These are phyloP conservation scores for Xylaria grammica DNA, from an alignment of 495 filamentous ascomycete genomes.

Conservation along the genomic window DNA sequence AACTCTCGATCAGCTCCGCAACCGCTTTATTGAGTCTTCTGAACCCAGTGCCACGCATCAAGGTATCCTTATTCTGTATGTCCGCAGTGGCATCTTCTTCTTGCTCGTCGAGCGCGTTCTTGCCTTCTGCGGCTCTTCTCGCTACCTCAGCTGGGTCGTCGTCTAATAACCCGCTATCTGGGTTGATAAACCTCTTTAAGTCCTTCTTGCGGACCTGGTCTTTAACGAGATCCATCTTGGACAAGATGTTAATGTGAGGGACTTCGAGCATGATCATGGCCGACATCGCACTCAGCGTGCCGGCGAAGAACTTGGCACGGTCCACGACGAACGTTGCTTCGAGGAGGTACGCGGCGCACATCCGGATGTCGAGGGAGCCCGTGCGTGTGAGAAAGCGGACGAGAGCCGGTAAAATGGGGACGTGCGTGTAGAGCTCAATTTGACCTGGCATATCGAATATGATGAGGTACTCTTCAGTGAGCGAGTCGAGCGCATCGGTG, in stretches of 20 bases:
- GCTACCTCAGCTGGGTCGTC: slow-evolving; percentile 65
- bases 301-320: slow-evolving; percentile 94
- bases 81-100: slow-evolving; percentile 54
- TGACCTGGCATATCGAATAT: slow-evolving; percentile 99
- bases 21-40: slow-evolving; percentile 82
- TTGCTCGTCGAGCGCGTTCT: slow-evolving; percentile 25
- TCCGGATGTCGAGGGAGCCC: slow-evolving; percentile 82
- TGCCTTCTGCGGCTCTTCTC: slow-evolving; percentile 46
- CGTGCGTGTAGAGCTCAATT: slow-evolving; percentile 98
- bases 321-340: slow-evolving; percentile 95
- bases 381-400: slow-evolving; percentile 78
- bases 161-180: slow-evolving; percentile 77
- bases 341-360: slow-evolving; percentile 95
- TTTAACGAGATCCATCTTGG: slow-evolving; percentile 95
- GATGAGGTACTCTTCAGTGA: slow-evolving; percentile 93
- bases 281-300: slow-evolving; percentile 93
- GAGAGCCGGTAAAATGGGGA: slow-evolving; percentile 88
- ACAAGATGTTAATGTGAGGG: slow-evolving; percentile 91
- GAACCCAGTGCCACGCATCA: slow-evolving; percentile 82
- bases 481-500: slow-evolving; percentile 80
- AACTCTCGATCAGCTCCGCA: slow-evolving; percentile 88
- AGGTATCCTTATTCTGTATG: slow-evolving; percentile 62
- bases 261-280: slow-evolving; percentile 98
- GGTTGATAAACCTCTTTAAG: slow-evolving; percentile 83
- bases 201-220: slow-evolving; percentile 81